Percentiles rank a stretch among this genome's conserved stretches.
Conservation (phyloP, 2,329 filamentous ascomycete genomes). For the Curvularia sp. region DNA sequence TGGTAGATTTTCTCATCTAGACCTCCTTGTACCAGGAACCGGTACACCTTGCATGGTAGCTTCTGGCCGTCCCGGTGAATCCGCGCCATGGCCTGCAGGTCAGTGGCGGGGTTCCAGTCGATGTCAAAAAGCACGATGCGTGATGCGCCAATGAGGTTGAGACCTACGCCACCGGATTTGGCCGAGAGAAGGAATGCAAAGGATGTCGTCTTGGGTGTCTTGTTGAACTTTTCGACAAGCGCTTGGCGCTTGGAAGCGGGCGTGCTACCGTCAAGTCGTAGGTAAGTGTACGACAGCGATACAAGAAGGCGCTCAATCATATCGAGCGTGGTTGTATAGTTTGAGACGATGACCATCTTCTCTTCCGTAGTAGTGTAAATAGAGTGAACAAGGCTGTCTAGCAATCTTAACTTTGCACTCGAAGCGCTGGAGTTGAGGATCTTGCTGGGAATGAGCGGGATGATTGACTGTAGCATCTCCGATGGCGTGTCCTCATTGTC, state of each 20-base stretch:
- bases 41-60: conserved; percentile 71
- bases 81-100: conserved; percentile 76
- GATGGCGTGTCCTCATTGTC: conserved; percentile 57
- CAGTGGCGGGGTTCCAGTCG: conserved; percentile 78
- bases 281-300: conserved; percentile 66
- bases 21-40: conserved; percentile 71
- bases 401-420: conserved; percentile 71
- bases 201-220: conserved; percentile 59
- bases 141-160: conserved; percentile 75
- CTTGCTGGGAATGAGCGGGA: conserved; percentile 63
- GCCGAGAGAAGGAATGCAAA: conserved; percentile 77
- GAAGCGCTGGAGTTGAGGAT: conserved; percentile 64
- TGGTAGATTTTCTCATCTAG: conserved; percentile 80
- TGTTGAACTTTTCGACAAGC: conserved; percentile 75
- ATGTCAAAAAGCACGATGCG: conserved; percentile 75
- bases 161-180: conserved; percentile 72
- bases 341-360: conserved; percentile 78
- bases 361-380: conserved; percentile 68
- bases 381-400: conserved; percentile 69
- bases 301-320: conserved; percentile 68
- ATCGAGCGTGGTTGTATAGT: conserved; percentile 76
- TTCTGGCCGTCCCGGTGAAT: conserved; percentile 77
- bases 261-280: conserved; percentile 74
- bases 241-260: conserved; percentile 69
- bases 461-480: conserved; percentile 52